Percentiles rank a stretch among this genome's conserved stretches.
These are phyloP conservation scores for Jatropha multifida DNA, from an alignment of 441 rosid genomes.

Conservation along the genomic window DNA sequence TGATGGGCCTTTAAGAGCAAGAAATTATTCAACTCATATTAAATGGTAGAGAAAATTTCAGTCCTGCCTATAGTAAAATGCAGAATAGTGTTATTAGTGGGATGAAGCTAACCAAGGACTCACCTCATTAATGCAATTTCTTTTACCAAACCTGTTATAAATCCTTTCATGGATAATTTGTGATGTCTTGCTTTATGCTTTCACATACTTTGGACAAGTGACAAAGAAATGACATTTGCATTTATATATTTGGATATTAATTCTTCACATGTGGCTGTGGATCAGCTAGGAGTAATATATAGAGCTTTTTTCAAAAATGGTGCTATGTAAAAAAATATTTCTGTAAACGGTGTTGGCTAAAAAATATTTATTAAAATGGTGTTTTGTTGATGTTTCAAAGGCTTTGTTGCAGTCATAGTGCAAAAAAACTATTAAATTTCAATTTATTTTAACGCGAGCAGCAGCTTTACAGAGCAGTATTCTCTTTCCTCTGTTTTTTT, in stretches of 20 bases:
- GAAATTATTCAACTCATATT: background rate
- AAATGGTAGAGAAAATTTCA: background rate
- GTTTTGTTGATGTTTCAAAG: too few relatives aligned
- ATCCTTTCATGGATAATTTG: background rate
- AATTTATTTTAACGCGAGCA: too few relatives aligned
- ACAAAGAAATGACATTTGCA: background rate
- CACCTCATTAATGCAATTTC: constrained; percentile 2
- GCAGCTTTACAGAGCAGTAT: too few relatives aligned
- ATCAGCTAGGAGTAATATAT: too few relatives aligned
- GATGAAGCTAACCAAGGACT: background rate
- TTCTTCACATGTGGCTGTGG: background rate
- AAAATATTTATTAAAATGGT: too few relatives aligned
- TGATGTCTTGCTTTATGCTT: background rate
- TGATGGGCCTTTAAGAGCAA: background rate
- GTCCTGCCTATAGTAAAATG: background rate
- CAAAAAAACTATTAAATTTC: too few relatives aligned
- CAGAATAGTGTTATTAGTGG: background rate
- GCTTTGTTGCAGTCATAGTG: too few relatives aligned
- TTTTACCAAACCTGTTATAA: background rate
- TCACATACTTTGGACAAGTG: background rate
- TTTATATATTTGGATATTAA: background rate
- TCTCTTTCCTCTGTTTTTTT: too few relatives aligned
- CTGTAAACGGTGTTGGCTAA: too few relatives aligned
- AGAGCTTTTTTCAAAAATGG: too few relatives aligned
- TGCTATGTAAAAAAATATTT: too few relatives aligned